Evolutionary conservation across 441 rosid species (phyloP).

Genomic region (Populus trichocarpa): DNA sequence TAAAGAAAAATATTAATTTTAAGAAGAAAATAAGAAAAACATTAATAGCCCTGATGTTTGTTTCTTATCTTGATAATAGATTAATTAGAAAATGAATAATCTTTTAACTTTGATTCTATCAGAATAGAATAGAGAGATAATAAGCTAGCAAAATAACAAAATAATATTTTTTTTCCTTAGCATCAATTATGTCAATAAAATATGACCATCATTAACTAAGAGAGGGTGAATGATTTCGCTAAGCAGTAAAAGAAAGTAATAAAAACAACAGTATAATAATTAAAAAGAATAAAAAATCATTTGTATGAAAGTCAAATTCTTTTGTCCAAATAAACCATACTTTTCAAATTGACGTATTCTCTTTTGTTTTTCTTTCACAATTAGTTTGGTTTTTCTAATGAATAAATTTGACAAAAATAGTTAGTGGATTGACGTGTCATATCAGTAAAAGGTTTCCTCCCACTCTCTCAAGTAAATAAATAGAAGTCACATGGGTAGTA

Average conservation of each 20-base stretch:
- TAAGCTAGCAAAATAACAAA: not conserved
- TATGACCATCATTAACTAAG: not conserved
- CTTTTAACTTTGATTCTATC: not conserved
- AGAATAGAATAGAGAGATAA: not conserved
- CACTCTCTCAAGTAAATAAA: too few relatives aligned
- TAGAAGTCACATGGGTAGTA: too few relatives aligned
- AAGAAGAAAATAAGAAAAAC: too few relatives aligned
- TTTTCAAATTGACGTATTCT: too few relatives aligned
- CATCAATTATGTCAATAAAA: not conserved
- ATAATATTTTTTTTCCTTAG: not conserved
- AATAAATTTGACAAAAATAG: too few relatives aligned
- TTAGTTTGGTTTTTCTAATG: too few relatives aligned
- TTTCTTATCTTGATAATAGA: too few relatives aligned
- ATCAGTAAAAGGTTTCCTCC: too few relatives aligned
- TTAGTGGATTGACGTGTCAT: too few relatives aligned
- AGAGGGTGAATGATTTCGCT: not conserved
- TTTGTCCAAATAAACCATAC: not conserved
- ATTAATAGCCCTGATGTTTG: not conserved
- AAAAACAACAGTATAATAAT: not conserved
- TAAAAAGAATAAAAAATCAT: too few relatives aligned
- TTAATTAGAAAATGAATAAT: not conserved
- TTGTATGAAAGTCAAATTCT: not conserved
- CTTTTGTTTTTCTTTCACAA: too few relatives aligned
- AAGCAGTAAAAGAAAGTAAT: not conserved
- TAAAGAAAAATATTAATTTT: too few relatives aligned